Evolutionary conservation across 2,329 filamentous ascomycete species (phyloP).

Genomic region (Nothophaeocryptopus gaeumannii): DNA sequence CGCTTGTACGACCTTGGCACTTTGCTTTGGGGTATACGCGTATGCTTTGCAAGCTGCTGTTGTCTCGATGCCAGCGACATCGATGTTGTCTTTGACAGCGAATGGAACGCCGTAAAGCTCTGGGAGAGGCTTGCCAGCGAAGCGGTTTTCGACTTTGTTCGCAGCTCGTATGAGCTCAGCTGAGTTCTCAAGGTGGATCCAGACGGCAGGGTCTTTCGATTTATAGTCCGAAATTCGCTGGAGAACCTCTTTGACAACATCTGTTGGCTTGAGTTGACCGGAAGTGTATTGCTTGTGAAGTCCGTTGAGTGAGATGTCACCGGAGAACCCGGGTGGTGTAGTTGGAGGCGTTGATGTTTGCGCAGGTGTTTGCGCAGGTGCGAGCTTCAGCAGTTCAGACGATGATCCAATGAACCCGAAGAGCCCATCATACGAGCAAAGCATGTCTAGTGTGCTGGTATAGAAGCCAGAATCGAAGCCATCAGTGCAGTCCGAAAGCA

Average conservation of each 20-base stretch:
- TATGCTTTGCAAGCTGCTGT: constrained; percentile 54
- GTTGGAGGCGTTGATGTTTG: constrained; percentile 37
- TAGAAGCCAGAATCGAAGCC: constrained; percentile 51
- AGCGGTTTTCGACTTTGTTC: constrained; percentile 41
- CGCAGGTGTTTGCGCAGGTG: constrained; percentile 29
- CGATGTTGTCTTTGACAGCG: constrained; percentile 57
- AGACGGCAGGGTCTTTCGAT: constrained; percentile 49
- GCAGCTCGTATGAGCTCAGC: constrained; percentile 44
- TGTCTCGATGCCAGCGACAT: constrained; percentile 51
- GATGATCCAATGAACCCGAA: constrained; percentile 50
- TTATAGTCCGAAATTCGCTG: constrained; percentile 51
- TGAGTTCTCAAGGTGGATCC: constrained; percentile 47
- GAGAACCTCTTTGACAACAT: constrained; percentile 46
- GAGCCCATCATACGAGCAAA: constrained; percentile 52
- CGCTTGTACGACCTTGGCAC: constrained; percentile 52
- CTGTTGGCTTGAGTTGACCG: constrained; percentile 44
- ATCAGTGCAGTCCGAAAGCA: constrained; percentile 49
- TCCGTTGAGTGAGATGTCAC: constrained; percentile 43
- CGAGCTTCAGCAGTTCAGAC: constrained; percentile 40
- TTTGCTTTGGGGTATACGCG: constrained; percentile 46
- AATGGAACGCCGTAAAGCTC: constrained; percentile 58
- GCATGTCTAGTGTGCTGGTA: constrained; percentile 48
- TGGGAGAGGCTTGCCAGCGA: constrained; percentile 41
- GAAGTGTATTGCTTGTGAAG: constrained; percentile 46
- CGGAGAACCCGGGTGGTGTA: constrained; percentile 41